phyloP scores from a whole-genome alignment of 352 stramenopile species.

The Aphanomyces astaci region DNA sequence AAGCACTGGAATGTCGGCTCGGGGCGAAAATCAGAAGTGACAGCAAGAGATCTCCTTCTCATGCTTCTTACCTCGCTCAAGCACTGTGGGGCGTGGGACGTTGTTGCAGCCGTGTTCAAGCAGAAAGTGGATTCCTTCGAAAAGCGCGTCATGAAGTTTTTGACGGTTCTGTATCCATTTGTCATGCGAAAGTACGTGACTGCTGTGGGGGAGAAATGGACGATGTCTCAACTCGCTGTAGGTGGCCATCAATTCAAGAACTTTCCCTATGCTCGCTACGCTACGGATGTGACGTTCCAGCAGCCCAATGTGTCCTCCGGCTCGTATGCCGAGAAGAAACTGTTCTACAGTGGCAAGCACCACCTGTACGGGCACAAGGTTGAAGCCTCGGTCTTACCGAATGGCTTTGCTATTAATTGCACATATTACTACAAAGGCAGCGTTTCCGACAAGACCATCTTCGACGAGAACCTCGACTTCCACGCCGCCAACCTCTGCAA shows the following conservation, averaged over 20 bases:
- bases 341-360: constrained; percentile 1
- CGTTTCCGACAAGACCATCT: no score
- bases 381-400: no score
- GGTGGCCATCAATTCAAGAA: background rate
- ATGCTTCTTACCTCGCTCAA: constrained; percentile 10
- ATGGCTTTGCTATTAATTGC: no score
- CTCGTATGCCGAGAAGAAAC: background rate
- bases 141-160: background rate
- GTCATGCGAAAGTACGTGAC: background rate
- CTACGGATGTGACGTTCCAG: background rate
- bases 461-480: no score
- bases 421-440: no score
- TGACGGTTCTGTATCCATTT: background rate
- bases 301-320: background rate
- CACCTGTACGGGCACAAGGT: no score
- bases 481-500: constrained; percentile 8
- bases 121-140: background rate
- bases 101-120: background rate
- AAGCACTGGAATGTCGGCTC: background rate
- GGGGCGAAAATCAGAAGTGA: background rate
- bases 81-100: constrained; percentile 2
- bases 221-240: background rate
- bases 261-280: constrained; percentile 2
- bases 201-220: background rate
- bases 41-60: background rate